A percentile compares a stretch with the other conserved stretches of the same genome.
Conservation (phyloP, 2,329 filamentous ascomycete species). For the Calonectria crousiana region DNA sequence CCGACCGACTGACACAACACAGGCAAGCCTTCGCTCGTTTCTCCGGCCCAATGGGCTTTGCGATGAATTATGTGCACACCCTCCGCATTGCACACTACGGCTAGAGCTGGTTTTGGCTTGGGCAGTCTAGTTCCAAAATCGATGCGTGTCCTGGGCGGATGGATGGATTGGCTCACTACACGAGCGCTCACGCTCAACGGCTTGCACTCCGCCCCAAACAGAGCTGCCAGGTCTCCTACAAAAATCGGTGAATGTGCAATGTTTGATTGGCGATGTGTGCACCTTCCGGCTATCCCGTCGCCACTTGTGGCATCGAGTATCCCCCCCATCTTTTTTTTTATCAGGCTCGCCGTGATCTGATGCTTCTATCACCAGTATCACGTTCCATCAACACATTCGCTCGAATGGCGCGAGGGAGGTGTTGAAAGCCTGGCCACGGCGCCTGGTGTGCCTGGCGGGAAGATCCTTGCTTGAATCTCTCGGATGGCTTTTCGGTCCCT, state of each 20-base stretch:
- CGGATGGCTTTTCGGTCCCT: slow-evolving; percentile 39
- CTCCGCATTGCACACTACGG: slow-evolving; percentile 32
- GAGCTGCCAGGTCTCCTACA: slow-evolving; percentile 14
- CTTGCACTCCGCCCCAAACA: slow-evolving; percentile 9
- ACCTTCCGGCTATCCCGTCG: slow-evolving; percentile 19
- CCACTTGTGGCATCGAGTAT: slow-evolving; percentile 29
- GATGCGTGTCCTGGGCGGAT: slow-evolving; percentile 1
- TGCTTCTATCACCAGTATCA: slow-evolving; percentile 2
- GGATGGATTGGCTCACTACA: slow-evolving; percentile 7
- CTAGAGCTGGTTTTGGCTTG: slow-evolving; percentile 18
- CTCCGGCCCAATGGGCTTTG: slow-evolving; percentile 29
- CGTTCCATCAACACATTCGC: background rate
- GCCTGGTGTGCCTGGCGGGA: slow-evolving; percentile 32
- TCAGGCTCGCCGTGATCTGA: background rate
- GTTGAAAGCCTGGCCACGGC: slow-evolving; percentile 23
- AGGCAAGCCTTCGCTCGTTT: slow-evolving; percentile 31
- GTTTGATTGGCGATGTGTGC: slow-evolving; percentile 41
- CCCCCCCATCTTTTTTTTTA: slow-evolving; percentile 12
- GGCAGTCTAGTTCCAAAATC: slow-evolving; percentile 10
- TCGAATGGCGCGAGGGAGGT: slow-evolving; percentile 7
- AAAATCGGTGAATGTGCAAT: slow-evolving; percentile 43
- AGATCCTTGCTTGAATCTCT: slow-evolving; percentile 34
- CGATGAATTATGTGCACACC: slow-evolving; percentile 28
- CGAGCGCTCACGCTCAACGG: slow-evolving; percentile 19
- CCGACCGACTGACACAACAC: slow-evolving; percentile 35